Percentiles rank a stretch among this genome's conserved stretches.
Conservation (phyloP, 495 filamentous ascomycete genomes). For the Endocarpon pusillum region DNA sequence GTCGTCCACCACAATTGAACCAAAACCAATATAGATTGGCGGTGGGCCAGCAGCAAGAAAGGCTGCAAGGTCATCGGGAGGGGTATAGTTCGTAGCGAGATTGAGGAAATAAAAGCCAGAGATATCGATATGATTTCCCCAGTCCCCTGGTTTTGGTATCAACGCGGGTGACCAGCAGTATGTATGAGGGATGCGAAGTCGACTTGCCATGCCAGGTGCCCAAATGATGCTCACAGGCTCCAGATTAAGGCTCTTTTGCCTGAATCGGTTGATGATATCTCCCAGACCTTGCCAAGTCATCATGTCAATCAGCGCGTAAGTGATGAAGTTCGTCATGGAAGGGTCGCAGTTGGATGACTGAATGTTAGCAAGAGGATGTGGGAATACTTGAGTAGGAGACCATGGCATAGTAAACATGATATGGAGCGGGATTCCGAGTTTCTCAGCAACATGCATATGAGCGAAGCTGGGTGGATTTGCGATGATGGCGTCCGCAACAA, state of each 20-base stretch:
- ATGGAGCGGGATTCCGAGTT: conserved; percentile 59
- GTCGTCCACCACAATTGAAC: conserved; percentile 66
- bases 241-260: conserved; percentile 44
- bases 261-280: conserved; percentile 57
- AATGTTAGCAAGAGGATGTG: conserved; percentile 39
- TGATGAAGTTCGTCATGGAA: conserved; percentile 50
- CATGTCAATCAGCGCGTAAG: conserved; percentile 60
- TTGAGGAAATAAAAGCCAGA: conserved; percentile 62
- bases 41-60: conserved; percentile 52
- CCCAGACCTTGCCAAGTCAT: conserved; percentile 71
- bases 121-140: conserved; percentile 52
- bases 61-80: conserved; percentile 38
- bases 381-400: conserved; percentile 33
- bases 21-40: conserved; percentile 70
- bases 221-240: conserved; percentile 49
- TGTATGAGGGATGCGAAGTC: conserved; percentile 54
- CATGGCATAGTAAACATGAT: conserved; percentile 72
- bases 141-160: conserved; percentile 65
- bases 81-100: conserved; percentile 43
- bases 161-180: conserved; percentile 71
- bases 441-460: conserved; percentile 68
- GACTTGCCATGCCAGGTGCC: conserved; percentile 45
- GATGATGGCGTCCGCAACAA: conserved; percentile 69
- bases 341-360: conserved; percentile 32
- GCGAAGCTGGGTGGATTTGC: conserved; percentile 74